These are phyloP conservation scores for Blastocrithidia nonstop DNA, from an alignment of 208 protist species.

Conservation along the genomic window DNA sequence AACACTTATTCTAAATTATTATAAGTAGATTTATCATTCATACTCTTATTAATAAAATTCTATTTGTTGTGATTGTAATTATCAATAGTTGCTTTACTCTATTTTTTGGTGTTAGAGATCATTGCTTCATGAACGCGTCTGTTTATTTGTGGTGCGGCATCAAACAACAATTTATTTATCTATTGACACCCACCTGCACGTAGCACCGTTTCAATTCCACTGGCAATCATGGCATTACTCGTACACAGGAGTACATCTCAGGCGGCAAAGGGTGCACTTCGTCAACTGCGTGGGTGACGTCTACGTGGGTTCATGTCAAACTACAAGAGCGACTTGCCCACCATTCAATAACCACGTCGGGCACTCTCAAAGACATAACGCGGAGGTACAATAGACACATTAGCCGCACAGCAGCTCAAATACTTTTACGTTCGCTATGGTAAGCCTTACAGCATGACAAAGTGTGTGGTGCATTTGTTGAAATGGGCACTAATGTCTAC, in stretches of 20 bases:
- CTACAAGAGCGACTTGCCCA: conserved; percentile 14
- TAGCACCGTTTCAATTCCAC: conserved; percentile 26
- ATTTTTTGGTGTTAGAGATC: neutral
- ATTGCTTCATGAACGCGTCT: neutral
- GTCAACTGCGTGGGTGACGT: neutral
- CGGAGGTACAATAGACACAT: conserved; percentile 40
- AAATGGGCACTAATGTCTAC: conserved; percentile 28
- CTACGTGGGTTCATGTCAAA: conserved; percentile 38
- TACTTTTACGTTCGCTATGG: conserved; percentile 71
- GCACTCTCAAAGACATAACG: conserved; percentile 45
- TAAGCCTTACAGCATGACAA: conserved; percentile 42
- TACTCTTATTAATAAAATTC: conserved; percentile 2
- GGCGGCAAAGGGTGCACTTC: conserved; percentile 11
- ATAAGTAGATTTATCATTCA: neutral
- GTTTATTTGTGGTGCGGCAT: conserved; percentile 1
- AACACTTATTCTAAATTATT: conserved; percentile 10
- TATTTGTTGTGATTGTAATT: neutral
- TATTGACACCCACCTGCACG: conserved; percentile 33
- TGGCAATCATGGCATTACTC: conserved; percentile 11
- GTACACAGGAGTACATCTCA: conserved; percentile 55
- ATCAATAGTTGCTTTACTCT: too few relatives aligned
- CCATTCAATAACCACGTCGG: conserved; percentile 38
- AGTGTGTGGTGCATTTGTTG: conserved; percentile 21
- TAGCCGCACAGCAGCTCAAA: conserved; percentile 45
- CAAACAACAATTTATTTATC: conserved; percentile 14